Evolutionary conservation across 805 yeast genomes (phyloP).

Genomic region (Kodamaea sagamina): DNA sequence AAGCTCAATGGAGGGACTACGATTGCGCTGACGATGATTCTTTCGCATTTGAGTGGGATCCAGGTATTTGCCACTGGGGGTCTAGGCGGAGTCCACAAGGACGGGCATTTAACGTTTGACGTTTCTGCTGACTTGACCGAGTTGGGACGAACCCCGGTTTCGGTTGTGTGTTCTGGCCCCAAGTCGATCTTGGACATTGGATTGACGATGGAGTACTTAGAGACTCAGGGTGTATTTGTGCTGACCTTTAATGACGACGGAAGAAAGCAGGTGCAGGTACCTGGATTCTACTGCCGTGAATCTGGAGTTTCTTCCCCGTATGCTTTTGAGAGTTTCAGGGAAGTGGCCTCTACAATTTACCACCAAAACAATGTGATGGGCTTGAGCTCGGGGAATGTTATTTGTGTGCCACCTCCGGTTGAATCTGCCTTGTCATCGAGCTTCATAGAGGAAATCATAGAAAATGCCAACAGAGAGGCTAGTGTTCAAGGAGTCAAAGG

Average conservation of each 20-base stretch:
- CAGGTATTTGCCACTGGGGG: constrained; percentile 92
- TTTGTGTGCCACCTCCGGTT: constrained; percentile 81
- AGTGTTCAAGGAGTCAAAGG: constrained; percentile 55
- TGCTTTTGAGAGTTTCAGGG: constrained; percentile 49
- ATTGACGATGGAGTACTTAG: constrained; percentile 80
- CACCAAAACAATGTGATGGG: constrained; percentile 46
- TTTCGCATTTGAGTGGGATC: constrained; percentile 74
- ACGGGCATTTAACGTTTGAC: constrained; percentile 75
- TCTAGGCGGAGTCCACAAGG: constrained; percentile 86
- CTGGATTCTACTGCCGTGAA: constrained; percentile 80
- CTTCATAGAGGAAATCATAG: constrained; percentile 57
- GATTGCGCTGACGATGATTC: constrained; percentile 83
- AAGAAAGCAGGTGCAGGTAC: constrained; percentile 48
- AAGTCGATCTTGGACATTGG: constrained; percentile 80
- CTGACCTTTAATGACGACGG: constrained; percentile 61
- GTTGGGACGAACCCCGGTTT: constrained; percentile 76
- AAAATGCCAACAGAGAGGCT: constrained; percentile 60
- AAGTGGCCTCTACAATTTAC: constrained; percentile 65
- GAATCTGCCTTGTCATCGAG: constrained; percentile 57
- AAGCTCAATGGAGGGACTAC: constrained; percentile 83
- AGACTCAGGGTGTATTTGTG: constrained; percentile 89
- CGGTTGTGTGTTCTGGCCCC: constrained; percentile 93
- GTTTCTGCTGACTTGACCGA: constrained; percentile 87
- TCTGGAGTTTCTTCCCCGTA: constrained; percentile 76
- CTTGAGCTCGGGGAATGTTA: constrained; percentile 66